Base-by-base conservation (phyloP, 805 yeast genomes). In the Hemisphaericaspora nanyangensis region DNA sequence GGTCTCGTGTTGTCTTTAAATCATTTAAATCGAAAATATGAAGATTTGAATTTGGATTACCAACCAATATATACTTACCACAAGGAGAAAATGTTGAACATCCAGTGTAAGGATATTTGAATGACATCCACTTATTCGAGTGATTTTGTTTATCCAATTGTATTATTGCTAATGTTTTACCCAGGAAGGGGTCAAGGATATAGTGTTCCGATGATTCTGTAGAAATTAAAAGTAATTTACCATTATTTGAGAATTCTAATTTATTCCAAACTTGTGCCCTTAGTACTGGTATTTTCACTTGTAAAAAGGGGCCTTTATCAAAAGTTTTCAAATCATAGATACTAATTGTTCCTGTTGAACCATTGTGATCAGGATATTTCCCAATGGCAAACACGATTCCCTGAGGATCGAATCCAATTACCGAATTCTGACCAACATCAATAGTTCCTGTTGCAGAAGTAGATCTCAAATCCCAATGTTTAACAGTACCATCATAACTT, bases 391-490 rank as follows among this genome's bases (percentile, higher is more conserved):
- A 80, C 0, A 90, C 84, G 7, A 81, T 63, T 1, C 96, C 96
- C 28, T 85, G 76, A 1, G 96, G 93, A 61, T 91, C 98, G 49
- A 80, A 77, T 0, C 93, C 85, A 10, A 82, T 68, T 19, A 79
- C 60, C 4, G 73, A 61, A 7, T 85, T 80, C 11, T 72, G 68
- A 12, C 78, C 74, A 27, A 76, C 69, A 17, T 76, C 77, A 7
- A 68, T 22, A 44, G 49, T 67, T 0, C 95, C 93, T 42, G 77
- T 80, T 15, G 84, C 76, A 41, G 76, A 71, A 1, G 85, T 68
- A 0, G 83, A 69, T 48, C 91, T 68, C 18, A 85, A 57, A 61
- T 93, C 98, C 99, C 99, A 93, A 6, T 85, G 49, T 46, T 93
- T 77, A 1, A 89, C 85, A 0, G 95, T 79, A 38, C 82, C 75